phyloP scores from a whole-genome alignment of 2,329 filamentous ascomycete species.

The Achaetomium macrosporum region DNA sequence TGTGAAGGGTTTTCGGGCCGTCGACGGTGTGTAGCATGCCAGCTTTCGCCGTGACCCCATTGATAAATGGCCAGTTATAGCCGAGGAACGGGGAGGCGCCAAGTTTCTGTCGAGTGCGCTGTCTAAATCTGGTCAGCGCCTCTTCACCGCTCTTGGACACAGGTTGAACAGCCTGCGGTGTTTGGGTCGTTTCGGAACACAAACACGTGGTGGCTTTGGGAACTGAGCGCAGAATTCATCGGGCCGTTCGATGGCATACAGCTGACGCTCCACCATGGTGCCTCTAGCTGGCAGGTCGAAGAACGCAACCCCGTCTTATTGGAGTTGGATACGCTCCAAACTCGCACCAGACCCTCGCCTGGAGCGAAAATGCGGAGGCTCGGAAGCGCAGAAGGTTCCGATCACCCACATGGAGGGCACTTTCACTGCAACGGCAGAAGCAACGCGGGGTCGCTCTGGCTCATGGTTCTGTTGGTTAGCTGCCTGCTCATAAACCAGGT shows the following conservation, averaged over 20 bases:
- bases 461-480: no score
- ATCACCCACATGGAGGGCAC: no score
- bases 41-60: no score
- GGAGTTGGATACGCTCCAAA: neutral
- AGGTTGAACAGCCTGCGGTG: neutral
- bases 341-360: neutral
- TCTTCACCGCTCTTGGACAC: neutral
- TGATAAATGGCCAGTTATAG: no score
- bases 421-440: no score
- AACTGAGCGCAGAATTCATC: neutral
- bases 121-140: neutral
- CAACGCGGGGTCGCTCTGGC: no score
- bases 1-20: no score
- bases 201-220: slow-evolving; percentile 9
- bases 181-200: neutral
- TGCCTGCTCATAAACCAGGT: neutral
- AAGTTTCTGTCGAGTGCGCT: neutral
- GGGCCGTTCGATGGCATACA: neutral
- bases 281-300: neutral
- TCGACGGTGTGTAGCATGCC: no score
- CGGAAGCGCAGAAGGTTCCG: no score
- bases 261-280: neutral
- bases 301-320: neutral
- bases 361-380: no score
- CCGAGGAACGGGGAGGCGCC: no score